These are phyloP conservation scores for Fonsecaea erecta DNA, from an alignment of 2,329 filamentous ascomycete species.

Conservation along the genomic window DNA sequence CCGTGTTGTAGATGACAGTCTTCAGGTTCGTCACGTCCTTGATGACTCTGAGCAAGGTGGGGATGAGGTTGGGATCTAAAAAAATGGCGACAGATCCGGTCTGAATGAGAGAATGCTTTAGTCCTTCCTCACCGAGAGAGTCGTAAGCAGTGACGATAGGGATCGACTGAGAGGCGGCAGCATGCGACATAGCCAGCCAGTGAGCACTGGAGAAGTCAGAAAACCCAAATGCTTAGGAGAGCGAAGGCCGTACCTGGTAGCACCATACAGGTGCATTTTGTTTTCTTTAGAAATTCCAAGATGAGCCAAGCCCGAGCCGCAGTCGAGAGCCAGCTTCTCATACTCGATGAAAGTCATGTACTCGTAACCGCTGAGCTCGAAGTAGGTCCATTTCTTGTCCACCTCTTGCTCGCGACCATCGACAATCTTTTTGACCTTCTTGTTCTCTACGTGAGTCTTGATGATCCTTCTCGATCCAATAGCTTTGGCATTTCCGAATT, in stretches of 20 bases:
- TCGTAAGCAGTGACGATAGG: slow-evolving; percentile 74
- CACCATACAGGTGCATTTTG: slow-evolving; percentile 79
- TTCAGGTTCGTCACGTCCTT: slow-evolving; percentile 58
- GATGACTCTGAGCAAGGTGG: slow-evolving; percentile 57
- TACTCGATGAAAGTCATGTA: slow-evolving; percentile 83
- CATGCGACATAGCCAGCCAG: slow-evolving; percentile 84
- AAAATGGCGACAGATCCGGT: slow-evolving; percentile 44
- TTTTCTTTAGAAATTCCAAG: slow-evolving; percentile 71
- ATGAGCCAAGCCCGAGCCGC: slow-evolving; percentile 74
- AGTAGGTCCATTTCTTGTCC: slow-evolving; percentile 90
- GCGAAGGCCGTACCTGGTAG: slow-evolving; percentile 67
- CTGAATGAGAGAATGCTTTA: slow-evolving; percentile 43
- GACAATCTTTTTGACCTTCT: slow-evolving; percentile 86
- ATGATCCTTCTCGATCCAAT: slow-evolving; percentile 75
- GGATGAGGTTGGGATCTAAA: slow-evolving; percentile 47
- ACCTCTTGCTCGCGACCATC: slow-evolving; percentile 79
- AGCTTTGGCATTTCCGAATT: slow-evolving; percentile 66
- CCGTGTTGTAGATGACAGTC: slow-evolving; percentile 60
- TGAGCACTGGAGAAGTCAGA: slow-evolving; percentile 60
- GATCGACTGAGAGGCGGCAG: slow-evolving; percentile 80
- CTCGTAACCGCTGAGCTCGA: slow-evolving; percentile 77
- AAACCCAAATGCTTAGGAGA: slow-evolving; percentile 4
- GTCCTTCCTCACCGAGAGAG: slow-evolving; percentile 44
- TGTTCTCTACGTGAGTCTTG: slow-evolving; percentile 78
- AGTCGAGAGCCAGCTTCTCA: slow-evolving; percentile 68